Base-by-base conservation (phyloP, 345 rosid species). In the Gynandropsis gynandra region DNA sequence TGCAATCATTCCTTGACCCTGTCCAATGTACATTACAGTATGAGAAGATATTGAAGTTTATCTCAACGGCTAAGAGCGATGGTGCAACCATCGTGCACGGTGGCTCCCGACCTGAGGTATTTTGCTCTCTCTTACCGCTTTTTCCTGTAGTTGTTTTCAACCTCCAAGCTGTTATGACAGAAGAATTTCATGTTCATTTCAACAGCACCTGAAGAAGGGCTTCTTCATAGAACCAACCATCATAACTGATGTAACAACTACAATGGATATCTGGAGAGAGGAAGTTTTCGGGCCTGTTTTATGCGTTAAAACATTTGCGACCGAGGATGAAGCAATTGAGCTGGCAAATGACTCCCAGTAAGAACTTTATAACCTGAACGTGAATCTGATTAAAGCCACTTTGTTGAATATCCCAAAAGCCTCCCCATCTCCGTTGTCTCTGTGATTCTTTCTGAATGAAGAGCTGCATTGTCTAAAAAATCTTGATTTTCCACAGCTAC, bases 231-330 rank as follows among this genome's bases (percentile, higher is more conserved):
- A 82, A 66, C 95, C 98, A 68, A 73, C 95, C 42, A 72, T 92
- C 65, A 68, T 87, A 43, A 76, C 79, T 44, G 76, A 87, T 65
- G 82, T 85, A 52, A 75, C 81, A 11, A 80, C 83, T 38, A 80
- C 89, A 60, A 92, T 85, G 98, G 70, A 92, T 79, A 87, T 92
- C 32, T 92, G 98, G 98, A 92, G 93, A 63, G 98, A 90, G 65
- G 96, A 92, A 78, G 93, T 92, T 52, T 92, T 92, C 50, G 98
- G 98, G 35, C 96, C 98, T 47, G 93, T 92, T 61, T 73, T 92
- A 8, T 87, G 95, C 40, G 82, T 85, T 20, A 87, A 82, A 76
- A 80, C 96, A 60, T 92, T 92, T 65, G 44, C 69, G 31, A 73
- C 75, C 2, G 98, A 87, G 77, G 98, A 92, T 29, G 98, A 87